Conservation (phyloP, 2,329 filamentous ascomycete genomes). For the Sporothrix pseudoabietina region DNA sequence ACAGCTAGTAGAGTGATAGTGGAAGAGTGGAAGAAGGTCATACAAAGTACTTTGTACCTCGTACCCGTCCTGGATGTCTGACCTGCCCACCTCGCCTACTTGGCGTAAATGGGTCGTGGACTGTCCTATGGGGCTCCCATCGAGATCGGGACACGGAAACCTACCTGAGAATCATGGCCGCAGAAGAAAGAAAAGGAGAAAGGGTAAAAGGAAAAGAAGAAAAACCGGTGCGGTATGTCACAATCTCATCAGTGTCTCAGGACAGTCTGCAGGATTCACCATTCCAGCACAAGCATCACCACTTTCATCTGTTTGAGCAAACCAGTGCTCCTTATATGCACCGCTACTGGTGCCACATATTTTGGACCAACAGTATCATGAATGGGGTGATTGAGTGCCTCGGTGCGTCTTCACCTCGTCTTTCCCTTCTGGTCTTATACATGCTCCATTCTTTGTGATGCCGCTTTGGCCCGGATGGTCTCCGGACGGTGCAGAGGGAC, state of each 20-base stretch:
- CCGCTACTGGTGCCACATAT: conserved; percentile 26
- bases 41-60: neutral
- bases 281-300: conserved; percentile 15
- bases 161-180: neutral
- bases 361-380: neutral
- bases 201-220: neutral
- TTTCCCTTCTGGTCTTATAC: neutral
- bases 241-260: conserved; percentile 14
- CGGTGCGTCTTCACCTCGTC: neutral
- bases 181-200: neutral
- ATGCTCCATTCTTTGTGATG: conserved; percentile 11
- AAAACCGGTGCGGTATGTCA: neutral
- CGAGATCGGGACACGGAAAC: neutral
- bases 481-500: neutral
- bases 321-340: neutral
- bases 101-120: neutral
- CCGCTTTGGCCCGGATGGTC: neutral
- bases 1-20: neutral
- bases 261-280: neutral
- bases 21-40: neutral
- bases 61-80: neutral
- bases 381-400: neutral
- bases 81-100: neutral
- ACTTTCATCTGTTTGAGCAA: neutral
- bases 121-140: neutral